Evolutionary conservation across 768 basidiomycete genomes (phyloP), one percentile per base, ranked within the genome.

Genomic region (Nidularia sp.): DNA sequence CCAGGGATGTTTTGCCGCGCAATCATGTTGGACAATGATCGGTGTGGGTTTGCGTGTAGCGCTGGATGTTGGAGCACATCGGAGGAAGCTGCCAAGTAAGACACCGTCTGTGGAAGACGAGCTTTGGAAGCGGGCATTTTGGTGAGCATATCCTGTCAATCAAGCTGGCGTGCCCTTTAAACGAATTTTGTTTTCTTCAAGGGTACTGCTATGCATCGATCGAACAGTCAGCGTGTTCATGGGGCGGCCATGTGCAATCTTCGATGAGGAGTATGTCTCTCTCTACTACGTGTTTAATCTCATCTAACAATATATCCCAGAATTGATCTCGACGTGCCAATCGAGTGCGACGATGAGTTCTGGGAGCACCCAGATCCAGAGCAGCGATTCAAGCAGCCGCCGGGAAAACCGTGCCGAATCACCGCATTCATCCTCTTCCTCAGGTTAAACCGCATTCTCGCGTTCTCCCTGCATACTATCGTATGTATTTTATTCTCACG

Each of bases 21-120:
- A 82, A 51, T 71, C 75, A 15, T 74, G 72, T 45, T 88, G 86
- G 87, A 76, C 75, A 25, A 60, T 83, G 12, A 70, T 81, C 34
- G 85, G 85, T 1, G 68, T 86, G 34, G 83, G 82, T 32, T 72
- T 90, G 34, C 79, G 86, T 6, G 66, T 83, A 32, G 80, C 83
- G 1, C 82, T 88, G 60, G 88, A 90, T 53, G 80, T 87, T 32
- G 81, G 89, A 29, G 83, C 81, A 1, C 88, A 90, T 61, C 63
- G 72, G 34, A 57, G 73, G 33, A 71, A 66, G 50, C 51, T 55
- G 3, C 53, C 61, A 36, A 60, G 48, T 9, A 41, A 49, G 55
- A 60, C 55, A 13, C 67, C 69, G 32, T 74, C 72, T 0, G 63
- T 72, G 2, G 83, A 88, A 51, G 75, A 81, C 49, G 87, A 91